A percentile compares a stretch with the other conserved stretches of the same genome.
phyloP scores from a whole-genome alignment of 1,284 basidiomycete genomes.

The Coniophora puteana region DNA sequence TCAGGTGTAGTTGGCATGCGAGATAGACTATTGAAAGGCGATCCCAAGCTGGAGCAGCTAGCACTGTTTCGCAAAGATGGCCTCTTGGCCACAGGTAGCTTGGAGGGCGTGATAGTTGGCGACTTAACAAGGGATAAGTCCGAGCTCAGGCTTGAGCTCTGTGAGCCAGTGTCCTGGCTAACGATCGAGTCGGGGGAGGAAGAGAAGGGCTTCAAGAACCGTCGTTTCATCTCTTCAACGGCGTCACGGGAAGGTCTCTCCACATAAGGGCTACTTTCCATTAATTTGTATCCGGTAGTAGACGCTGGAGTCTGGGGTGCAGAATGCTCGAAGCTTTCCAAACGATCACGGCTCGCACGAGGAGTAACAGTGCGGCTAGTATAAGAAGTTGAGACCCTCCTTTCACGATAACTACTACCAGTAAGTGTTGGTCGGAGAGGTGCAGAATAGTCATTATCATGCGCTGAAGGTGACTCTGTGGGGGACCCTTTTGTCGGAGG shows the following conservation, averaged over 20 bases:
- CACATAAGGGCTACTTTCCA: constrained; percentile 24
- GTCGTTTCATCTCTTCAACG: constrained; percentile 61
- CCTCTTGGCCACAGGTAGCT: constrained; percentile 26
- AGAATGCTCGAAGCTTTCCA: too few relatives aligned
- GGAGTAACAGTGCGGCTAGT: too few relatives aligned
- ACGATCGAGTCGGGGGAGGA: constrained; percentile 22
- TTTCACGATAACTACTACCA: too few relatives aligned
- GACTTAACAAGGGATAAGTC: constrained; percentile 11
- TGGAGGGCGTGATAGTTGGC: constrained; percentile 19
- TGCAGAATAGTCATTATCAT: too few relatives aligned
- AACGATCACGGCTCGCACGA: too few relatives aligned
- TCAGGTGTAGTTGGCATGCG: constrained; percentile 52
- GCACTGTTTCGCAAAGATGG: constrained; percentile 23
- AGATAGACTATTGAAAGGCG: constrained; percentile 20
- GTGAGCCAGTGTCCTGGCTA: too few relatives aligned
- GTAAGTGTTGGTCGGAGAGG: too few relatives aligned
- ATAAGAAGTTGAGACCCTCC: too few relatives aligned
- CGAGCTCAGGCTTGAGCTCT: constrained; percentile 6
- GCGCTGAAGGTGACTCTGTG: constrained; percentile 11
- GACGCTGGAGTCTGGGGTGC: too few relatives aligned
- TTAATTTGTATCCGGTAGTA: too few relatives aligned
- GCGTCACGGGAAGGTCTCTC: constrained; percentile 42
- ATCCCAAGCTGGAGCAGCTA: constrained; percentile 27
- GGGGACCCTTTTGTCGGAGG: constrained; percentile 25
- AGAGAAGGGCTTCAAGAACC: constrained; percentile 40